These are phyloP conservation scores for Dothistroma septosporum DNA, from an alignment of 2,329 filamentous ascomycete genomes.

Conservation along the genomic window DNA sequence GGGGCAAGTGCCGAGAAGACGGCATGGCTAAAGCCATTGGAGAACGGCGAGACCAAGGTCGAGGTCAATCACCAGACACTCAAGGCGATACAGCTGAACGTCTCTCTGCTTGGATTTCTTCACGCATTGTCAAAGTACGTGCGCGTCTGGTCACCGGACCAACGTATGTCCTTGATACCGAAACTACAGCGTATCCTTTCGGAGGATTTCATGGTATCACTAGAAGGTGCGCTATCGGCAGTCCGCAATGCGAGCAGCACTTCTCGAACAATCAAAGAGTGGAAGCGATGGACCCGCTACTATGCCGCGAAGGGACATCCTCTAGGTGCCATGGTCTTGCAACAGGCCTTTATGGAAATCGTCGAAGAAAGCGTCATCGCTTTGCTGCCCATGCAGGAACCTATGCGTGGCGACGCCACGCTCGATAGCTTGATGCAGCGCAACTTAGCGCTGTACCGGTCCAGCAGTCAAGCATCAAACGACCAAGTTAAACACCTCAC, in stretches of 20 bases:
- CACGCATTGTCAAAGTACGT: constrained; percentile 74
- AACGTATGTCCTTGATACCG: constrained; percentile 69
- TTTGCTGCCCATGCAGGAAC: constrained; percentile 22
- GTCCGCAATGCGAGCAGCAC: constrained; percentile 72
- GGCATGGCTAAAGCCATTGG: constrained; percentile 29
- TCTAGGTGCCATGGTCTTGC: constrained; percentile 83
- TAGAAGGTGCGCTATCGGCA: constrained; percentile 86
- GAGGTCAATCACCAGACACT: constrained; percentile 26
- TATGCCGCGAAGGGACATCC: constrained; percentile 78
- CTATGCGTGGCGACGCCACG: constrained; percentile 17
- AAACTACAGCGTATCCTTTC: constrained; percentile 70
- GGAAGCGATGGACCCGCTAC: constrained; percentile 79
- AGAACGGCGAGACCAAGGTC: constrained; percentile 22
- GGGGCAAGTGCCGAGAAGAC: constrained; percentile 56
- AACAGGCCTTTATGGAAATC: constrained; percentile 82
- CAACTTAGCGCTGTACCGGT: constrained; percentile 9
- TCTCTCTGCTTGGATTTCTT: constrained; percentile 87
- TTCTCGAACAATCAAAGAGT: constrained; percentile 68
- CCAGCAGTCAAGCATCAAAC: constrained; percentile 27
- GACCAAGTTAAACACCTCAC: constrained; percentile 57
- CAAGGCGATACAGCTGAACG: constrained; percentile 61
- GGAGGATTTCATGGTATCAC: constrained; percentile 75
- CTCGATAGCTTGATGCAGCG: constrained; percentile 31
- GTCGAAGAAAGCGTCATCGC: constrained; percentile 46
- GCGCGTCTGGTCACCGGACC: constrained; percentile 73